phyloP scores from a whole-genome alignment of 78 protist species.

The Dictyostelium brefeldianum region DNA sequence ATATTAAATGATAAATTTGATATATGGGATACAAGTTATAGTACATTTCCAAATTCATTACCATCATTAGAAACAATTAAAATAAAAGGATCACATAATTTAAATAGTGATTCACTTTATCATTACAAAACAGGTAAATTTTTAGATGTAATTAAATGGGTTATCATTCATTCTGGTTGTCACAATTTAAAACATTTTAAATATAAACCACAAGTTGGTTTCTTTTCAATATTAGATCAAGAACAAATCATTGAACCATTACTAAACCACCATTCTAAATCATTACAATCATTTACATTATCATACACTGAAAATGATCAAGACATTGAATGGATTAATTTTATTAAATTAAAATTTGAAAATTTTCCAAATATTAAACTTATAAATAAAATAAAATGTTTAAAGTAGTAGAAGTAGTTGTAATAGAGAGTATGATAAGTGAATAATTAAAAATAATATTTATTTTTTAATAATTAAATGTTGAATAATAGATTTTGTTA shows the following conservation, averaged over 20 bases:
- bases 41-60: neutral
- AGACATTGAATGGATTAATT: neutral
- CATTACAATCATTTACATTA: neutral
- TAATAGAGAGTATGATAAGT: too few relatives aligned
- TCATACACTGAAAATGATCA: neutral
- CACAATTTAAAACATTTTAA: neutral
- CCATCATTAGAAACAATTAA: neutral
- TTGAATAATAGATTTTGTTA: too few relatives aligned
- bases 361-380: neutral
- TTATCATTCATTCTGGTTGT: neutral
- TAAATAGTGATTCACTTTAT: neutral
- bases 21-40: conserved; percentile 3
- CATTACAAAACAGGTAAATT: neutral
- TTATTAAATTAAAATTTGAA: neutral
- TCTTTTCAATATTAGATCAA: neutral
- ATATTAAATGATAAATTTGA: neutral
- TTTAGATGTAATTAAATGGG: conserved; percentile 7
- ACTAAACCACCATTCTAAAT: neutral
- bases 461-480: too few relatives aligned
- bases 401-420: too few relatives aligned
- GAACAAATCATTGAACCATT: conserved; percentile 2
- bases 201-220: neutral
- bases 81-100: neutral
- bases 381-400: neutral
- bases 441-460: too few relatives aligned